Evolutionary conservation across 2,329 filamentous ascomycete genomes (phyloP).

Genomic region (Aureobasidium sp.): DNA sequence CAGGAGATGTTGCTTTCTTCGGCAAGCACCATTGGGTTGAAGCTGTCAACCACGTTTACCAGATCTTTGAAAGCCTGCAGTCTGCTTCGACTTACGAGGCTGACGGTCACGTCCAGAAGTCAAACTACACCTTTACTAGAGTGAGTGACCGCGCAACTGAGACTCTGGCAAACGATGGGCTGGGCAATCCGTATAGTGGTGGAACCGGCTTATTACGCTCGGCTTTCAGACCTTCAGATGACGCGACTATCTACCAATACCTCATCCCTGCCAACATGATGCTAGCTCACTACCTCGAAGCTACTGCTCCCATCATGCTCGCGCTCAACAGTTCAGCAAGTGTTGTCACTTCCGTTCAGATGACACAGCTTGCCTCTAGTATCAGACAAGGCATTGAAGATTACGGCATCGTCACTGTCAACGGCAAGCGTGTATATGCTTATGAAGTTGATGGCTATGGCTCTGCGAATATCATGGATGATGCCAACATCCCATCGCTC

Average conservation of each 20-base stretch:
- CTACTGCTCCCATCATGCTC: slow-evolving; percentile 47
- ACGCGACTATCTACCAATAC: slow-evolving; percentile 43
- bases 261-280: slow-evolving; percentile 58
- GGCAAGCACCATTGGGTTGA: slow-evolving; percentile 41
- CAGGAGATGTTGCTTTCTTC: slow-evolving; percentile 43
- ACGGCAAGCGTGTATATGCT: slow-evolving; percentile 36
- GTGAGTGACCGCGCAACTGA: slow-evolving; percentile 39
- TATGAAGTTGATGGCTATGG: slow-evolving; percentile 44
- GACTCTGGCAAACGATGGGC: slow-evolving; percentile 47
- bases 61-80: slow-evolving; percentile 31
- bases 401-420: slow-evolving; percentile 33
- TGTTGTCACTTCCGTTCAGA: slow-evolving; percentile 47
- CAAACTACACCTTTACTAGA: slow-evolving; percentile 42
- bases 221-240: slow-evolving; percentile 45
- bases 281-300: slow-evolving; percentile 58
- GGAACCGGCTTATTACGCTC: slow-evolving; percentile 44
- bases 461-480: slow-evolving; percentile 52
- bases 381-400: slow-evolving; percentile 39
- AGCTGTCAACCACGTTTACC: slow-evolving; percentile 37
- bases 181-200: slow-evolving; percentile 43
- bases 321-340: slow-evolving; percentile 37
- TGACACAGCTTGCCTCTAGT: slow-evolving; percentile 48
- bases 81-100: slow-evolving; percentile 41
- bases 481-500: slow-evolving; percentile 63
- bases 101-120: slow-evolving; percentile 37